Conservation (phyloP, 2,329 filamentous ascomycete genomes). For the Colletotrichum sidae region DNA sequence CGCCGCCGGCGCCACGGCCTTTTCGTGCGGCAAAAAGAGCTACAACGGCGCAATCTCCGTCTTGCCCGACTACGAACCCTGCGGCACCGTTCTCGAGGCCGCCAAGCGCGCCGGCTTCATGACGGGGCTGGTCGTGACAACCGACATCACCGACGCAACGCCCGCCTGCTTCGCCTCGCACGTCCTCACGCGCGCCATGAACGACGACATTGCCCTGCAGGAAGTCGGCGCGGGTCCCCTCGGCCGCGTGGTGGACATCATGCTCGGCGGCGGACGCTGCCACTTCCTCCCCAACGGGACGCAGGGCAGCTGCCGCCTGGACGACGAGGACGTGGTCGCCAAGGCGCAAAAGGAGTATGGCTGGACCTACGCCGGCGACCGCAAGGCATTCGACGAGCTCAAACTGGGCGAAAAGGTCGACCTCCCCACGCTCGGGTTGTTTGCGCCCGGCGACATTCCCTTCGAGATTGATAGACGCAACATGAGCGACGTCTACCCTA, state of each 20-base stretch:
- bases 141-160: conserved; percentile 93
- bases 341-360: conserved; percentile 80
- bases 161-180: conserved; percentile 95
- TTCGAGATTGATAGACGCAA: conserved; percentile 92
- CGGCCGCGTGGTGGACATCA: conserved; percentile 88
- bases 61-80: conserved; percentile 85
- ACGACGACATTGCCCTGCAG: conserved; percentile 92
- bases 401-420: conserved; percentile 73
- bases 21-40: conserved; percentile 91
- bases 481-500: conserved; percentile 84
- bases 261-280: conserved; percentile 92
- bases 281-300: conserved; percentile 90
- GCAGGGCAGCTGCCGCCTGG: conserved; percentile 82
- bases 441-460: conserved; percentile 85
- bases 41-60: conserved; percentile 98
- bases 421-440: conserved; percentile 88
- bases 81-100: conserved; percentile 92
- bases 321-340: conserved; percentile 79
- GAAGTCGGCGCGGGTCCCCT: conserved; percentile 90
- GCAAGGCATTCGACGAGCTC: conserved; percentile 81
- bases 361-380: conserved; percentile 81
- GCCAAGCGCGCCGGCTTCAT: conserved; percentile 92
- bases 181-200: conserved; percentile 81
- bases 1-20: conserved; percentile 96
- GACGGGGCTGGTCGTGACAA: conserved; percentile 95